Evolutionary conservation across 2,329 filamentous ascomycete genomes (phyloP).

Genomic region (Sarocladiaceae sp.): DNA sequence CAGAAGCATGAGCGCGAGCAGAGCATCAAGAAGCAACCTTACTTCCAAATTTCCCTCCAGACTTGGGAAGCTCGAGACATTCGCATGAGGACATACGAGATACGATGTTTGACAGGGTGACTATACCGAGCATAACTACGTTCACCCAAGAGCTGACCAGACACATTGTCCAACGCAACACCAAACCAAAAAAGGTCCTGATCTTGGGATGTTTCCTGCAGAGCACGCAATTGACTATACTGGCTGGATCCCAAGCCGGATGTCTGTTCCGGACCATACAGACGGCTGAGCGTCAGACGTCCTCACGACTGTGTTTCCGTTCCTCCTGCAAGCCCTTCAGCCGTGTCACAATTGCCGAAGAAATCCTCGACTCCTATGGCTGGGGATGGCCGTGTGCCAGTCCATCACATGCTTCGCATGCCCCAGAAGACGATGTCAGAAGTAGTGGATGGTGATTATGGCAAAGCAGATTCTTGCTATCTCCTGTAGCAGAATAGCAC

Average conservation of each 20-base stretch:
- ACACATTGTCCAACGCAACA: neutral
- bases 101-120: neutral
- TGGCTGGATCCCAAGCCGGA: neutral
- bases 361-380: neutral
- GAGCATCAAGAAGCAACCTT: neutral
- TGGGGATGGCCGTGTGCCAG: neutral
- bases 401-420: neutral
- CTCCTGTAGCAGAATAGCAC: too few species aligned
- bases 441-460: too few species aligned
- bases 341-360: constrained; percentile 27
- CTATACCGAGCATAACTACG: neutral
- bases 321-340: constrained; percentile 24
- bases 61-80: neutral
- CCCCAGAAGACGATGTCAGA: neutral
- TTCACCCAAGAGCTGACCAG: neutral
- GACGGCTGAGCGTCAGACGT: constrained; percentile 18
- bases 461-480: too few species aligned
- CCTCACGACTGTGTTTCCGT: constrained; percentile 27
- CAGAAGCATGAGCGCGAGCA: constrained; percentile 20
- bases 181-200: neutral
- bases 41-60: constrained; percentile 2
- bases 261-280: constrained; percentile 1
- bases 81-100: neutral
- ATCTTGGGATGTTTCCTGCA: neutral
- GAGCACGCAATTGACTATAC: neutral